Evolutionary conservation across 345 rosid genomes (phyloP).

Genomic region (Bruguiera sexangula): DNA sequence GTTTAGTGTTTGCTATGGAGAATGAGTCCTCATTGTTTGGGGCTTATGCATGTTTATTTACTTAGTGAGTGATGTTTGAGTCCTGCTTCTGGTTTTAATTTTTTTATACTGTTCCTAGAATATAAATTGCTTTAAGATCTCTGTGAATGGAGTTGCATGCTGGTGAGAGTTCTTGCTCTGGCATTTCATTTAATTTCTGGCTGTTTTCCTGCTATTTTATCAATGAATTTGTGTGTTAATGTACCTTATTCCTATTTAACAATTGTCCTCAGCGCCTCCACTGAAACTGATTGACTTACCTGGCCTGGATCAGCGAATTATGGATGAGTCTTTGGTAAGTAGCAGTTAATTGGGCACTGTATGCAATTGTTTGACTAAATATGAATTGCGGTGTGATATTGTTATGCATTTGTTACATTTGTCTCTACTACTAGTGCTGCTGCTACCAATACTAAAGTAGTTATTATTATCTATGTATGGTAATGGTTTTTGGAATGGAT

Average conservation of each 20-base stretch:
- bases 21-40: too few relatives aligned
- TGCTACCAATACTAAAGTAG: neutral
- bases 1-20: too few relatives aligned
- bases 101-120: too few relatives aligned
- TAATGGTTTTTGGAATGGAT: conserved; percentile 4
- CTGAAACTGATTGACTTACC: conserved; percentile 91
- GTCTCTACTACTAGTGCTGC: neutral
- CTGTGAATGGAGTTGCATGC: too few relatives aligned
- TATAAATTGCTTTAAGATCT: too few relatives aligned
- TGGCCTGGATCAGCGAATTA: conserved; percentile 91
- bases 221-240: neutral
- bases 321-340: conserved; percentile 83
- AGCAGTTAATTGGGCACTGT: neutral
- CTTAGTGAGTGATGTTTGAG: too few relatives aligned
- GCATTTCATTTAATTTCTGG: too few relatives aligned
- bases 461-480: neutral
- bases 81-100: too few relatives aligned
- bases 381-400: neutral
- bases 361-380: neutral
- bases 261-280: conserved; percentile 69
- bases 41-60: neutral
- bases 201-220: neutral
- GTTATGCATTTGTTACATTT: neutral
- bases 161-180: too few relatives aligned
- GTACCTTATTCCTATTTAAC: neutral